These are phyloP conservation scores for Raddia distichophylla DNA, from an alignment of 176 grass and related monocot species.

Conservation along the genomic window DNA sequence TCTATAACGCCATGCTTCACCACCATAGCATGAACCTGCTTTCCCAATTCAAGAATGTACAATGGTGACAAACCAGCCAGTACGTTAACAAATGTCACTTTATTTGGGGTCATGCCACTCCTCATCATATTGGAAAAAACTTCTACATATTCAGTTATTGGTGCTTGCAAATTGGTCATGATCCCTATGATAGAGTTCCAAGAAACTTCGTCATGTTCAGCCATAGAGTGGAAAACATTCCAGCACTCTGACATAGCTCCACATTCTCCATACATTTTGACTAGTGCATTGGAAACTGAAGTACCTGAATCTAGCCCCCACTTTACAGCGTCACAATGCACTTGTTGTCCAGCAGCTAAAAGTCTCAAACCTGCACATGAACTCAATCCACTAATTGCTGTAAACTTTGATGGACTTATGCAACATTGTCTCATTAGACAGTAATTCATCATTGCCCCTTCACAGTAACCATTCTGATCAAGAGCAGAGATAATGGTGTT, in stretches of 20 bases:
- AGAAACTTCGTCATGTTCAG: conserved; percentile 64
- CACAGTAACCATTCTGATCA: conserved; percentile 66
- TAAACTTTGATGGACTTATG: conserved; percentile 62
- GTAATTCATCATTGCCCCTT: conserved; percentile 60
- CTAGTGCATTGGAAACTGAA: conserved; percentile 77
- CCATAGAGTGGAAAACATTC: conserved; percentile 69
- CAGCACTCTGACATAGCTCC: conserved; percentile 55
- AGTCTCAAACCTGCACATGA: conserved; percentile 63
- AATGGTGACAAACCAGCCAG: conserved; percentile 58
- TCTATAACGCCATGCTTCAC: conserved; percentile 66
- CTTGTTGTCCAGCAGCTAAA: conserved; percentile 60
- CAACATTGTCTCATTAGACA: conserved; percentile 56
- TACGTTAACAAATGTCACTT: conserved; percentile 78
- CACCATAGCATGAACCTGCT: conserved; percentile 67
- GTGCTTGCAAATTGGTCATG: conserved; percentile 52
- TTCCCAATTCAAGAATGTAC: conserved; percentile 61
- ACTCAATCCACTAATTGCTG: conserved; percentile 75
- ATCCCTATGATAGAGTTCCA: conserved; percentile 85
- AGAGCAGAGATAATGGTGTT: conserved; percentile 79
- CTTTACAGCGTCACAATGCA: conserved; percentile 67
- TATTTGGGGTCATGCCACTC: conserved; percentile 60
- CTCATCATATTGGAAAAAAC: conserved; percentile 74
- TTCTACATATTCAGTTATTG: conserved; percentile 46
- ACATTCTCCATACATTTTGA: conserved; percentile 86
- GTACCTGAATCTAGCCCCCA: conserved; percentile 69